Evolutionary conservation across 192 early-diverging fungal species (phyloP).

Genomic region (Fimicolochytrium jonesii): DNA sequence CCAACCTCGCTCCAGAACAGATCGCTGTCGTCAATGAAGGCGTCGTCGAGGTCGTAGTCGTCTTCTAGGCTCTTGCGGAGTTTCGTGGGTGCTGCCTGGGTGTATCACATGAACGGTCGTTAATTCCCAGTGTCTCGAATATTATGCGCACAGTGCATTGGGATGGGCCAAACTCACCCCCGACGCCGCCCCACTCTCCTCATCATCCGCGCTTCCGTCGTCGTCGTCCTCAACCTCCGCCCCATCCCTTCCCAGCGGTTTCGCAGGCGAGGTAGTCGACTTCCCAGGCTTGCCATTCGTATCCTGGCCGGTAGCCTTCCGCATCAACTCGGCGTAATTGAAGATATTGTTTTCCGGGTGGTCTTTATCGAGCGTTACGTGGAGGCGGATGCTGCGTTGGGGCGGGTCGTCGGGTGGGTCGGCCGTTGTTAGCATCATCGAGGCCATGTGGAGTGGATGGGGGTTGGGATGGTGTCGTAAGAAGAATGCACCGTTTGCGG

Average conservation of each 20-base stretch:
- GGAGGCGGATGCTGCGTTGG: slow-evolving; percentile 15
- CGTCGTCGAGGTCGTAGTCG: slow-evolving; percentile 47
- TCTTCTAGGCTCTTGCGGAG: not conserved
- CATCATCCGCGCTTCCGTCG: not conserved
- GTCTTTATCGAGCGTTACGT: slow-evolving; percentile 21
- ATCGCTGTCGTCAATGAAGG: slow-evolving; percentile 49
- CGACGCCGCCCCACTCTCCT: too few species aligned
- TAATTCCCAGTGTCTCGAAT: not conserved
- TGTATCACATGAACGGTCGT: not conserved
- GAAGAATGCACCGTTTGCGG: too few species aligned
- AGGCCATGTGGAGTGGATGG: too few species aligned
- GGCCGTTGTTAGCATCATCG: too few species aligned
- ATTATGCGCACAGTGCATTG: not conserved
- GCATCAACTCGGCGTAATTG: slow-evolving; percentile 16
- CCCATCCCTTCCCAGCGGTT: not conserved
- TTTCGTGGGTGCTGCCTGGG: not conserved
- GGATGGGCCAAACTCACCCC: too few species aligned
- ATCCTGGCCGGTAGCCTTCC: too few species aligned
- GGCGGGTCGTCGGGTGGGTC: not conserved
- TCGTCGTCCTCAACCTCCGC: not conserved
- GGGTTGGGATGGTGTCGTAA: too few species aligned
- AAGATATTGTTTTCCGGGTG: slow-evolving; percentile 22
- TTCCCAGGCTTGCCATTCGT: too few species aligned
- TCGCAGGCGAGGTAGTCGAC: not conserved
- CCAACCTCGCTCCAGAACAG: slow-evolving; percentile 22